These are phyloP conservation scores for Puccinia coronata DNA, from an alignment of 1,284 basidiomycete genomes.

Conservation along the genomic window DNA sequence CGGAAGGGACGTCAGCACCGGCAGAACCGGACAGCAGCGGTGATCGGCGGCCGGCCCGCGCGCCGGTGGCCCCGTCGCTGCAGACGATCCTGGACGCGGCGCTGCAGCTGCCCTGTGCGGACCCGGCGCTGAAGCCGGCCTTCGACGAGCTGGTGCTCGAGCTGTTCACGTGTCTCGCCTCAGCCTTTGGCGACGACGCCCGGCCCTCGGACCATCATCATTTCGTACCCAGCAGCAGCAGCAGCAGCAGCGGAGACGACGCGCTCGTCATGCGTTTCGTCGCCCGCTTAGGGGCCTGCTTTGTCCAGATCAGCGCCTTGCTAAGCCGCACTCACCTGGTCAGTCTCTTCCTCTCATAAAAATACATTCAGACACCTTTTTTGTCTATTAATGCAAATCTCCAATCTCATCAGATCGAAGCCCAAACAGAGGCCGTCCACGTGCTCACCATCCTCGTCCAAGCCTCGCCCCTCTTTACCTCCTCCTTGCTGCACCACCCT, in stretches of 20 bases:
- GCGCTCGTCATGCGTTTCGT: background rate
- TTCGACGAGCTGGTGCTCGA: constrained; percentile 3
- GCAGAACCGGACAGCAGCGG: no score
- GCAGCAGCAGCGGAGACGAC: background rate
- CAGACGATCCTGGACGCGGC: constrained; percentile 5
- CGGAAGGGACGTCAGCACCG: no score
- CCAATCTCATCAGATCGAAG: constrained; percentile 22
- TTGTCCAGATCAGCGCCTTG: background rate
- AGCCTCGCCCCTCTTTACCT: constrained; percentile 31
- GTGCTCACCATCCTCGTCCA: constrained; percentile 13
- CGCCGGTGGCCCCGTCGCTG: background rate
- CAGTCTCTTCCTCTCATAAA: background rate
- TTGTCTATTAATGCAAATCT: background rate
- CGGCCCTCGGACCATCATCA: no score
- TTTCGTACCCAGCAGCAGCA: no score
- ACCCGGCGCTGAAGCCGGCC: background rate
- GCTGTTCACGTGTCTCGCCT: background rate
- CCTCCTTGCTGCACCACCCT: constrained; percentile 14
- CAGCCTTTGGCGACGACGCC: background rate
- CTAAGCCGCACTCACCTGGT: background rate
- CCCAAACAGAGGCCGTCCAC: background rate
- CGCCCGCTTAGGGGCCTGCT: background rate
- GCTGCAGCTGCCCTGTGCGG: background rate
- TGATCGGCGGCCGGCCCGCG: no score
- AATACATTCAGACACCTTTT: background rate